These are phyloP conservation scores for Lachancea waltii DNA, from an alignment of 805 yeast species.

Conservation along the genomic window DNA sequence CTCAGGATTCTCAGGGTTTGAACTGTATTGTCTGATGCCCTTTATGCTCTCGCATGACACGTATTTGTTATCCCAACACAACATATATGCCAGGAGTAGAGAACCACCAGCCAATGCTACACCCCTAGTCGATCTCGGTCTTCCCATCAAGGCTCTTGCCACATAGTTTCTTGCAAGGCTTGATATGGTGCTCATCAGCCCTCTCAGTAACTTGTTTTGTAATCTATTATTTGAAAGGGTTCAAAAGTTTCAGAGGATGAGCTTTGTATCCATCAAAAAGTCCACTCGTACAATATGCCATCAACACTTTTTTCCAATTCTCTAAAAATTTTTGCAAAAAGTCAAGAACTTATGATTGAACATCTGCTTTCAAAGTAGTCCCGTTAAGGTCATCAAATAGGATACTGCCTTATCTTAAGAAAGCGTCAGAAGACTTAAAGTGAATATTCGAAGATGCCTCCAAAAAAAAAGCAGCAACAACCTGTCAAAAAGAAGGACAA, in stretches of 20 bases:
- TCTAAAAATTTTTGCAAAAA: not conserved
- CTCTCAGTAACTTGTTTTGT: not conserved
- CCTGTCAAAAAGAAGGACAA: conserved; percentile 58
- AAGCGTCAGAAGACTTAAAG: too few relatives aligned
- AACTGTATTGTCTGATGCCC: conserved; percentile 21
- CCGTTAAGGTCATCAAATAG: too few relatives aligned
- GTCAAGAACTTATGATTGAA: not conserved
- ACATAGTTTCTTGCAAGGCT: not conserved
- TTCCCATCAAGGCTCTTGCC: not conserved
- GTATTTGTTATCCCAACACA: conserved; percentile 4
- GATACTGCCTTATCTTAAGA: too few relatives aligned
- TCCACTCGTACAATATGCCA: not conserved
- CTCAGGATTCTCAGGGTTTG: conserved; percentile 7
- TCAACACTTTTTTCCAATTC: not conserved
- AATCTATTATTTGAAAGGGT: not conserved
- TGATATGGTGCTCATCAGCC: not conserved
- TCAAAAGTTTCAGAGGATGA: too few relatives aligned
- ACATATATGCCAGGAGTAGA: conserved; percentile 7
- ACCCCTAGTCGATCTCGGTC: not conserved
- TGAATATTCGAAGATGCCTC: conserved; percentile 51
- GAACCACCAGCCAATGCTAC: conserved; percentile 4
- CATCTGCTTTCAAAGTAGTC: too few relatives aligned
- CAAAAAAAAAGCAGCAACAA: conserved; percentile 44
- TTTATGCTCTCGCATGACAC: conserved; percentile 25
- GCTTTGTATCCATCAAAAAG: not conserved